These are phyloP conservation scores for Purshia tridentata DNA, from an alignment of 306 rosid genomes.

Conservation along the genomic window DNA sequence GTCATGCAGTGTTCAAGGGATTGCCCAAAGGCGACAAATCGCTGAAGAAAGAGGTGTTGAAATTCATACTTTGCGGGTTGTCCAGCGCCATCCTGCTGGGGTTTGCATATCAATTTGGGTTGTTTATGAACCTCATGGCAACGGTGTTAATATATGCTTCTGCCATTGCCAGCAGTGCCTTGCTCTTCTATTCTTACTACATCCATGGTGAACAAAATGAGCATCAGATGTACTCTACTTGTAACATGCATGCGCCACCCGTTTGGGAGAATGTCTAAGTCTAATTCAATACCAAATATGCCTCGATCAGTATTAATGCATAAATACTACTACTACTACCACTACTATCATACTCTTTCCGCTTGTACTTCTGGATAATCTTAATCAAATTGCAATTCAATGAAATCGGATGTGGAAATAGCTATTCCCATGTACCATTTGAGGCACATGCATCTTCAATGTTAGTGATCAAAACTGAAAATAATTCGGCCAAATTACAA, in stretches of 20 bases:
- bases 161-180: slow-evolving; percentile 10
- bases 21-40: slow-evolving; percentile 10
- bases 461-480: neutral
- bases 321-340: too few species aligned
- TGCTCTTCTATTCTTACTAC: slow-evolving; percentile 19
- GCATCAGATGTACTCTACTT: neutral
- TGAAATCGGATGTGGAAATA: too few species aligned
- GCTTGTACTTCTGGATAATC: neutral
- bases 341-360: too few species aligned
- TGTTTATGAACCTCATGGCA: neutral
- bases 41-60: slow-evolving; percentile 11
- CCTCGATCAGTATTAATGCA: too few species aligned
- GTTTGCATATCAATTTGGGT: slow-evolving; percentile 16
- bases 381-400: neutral
- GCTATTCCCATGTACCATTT: neutral
- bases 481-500: too few species aligned
- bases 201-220: neutral
- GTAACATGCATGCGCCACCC: neutral
- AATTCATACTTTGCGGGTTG: slow-evolving; percentile 14
- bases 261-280: too few species aligned
- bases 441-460: neutral
- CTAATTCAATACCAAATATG: too few species aligned
- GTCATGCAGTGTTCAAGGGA: neutral
- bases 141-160: neutral
- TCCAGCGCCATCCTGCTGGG: slow-evolving; percentile 16